Conservation (phyloP, 306 rosid species). For the Hippophae rhamnoides region DNA sequence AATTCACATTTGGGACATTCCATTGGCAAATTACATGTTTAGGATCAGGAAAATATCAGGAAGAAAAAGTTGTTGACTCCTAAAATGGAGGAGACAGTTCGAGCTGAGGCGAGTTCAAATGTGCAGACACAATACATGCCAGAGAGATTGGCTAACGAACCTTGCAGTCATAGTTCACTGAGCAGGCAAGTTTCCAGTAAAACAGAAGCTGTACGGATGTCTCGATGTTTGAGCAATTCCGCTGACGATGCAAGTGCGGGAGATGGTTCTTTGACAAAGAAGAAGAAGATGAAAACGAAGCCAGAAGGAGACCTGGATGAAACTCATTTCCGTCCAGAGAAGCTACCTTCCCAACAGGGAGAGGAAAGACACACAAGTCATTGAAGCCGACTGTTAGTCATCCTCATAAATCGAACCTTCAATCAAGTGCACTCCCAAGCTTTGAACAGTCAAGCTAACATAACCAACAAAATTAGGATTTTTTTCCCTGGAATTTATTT, state of each 20-base stretch:
- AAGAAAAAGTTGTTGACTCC: constrained; percentile 62
- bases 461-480: background rate
- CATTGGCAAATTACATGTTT: constrained; percentile 2
- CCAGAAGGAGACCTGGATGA: constrained; percentile 60
- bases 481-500: too few relatives aligned
- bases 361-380: constrained; percentile 65
- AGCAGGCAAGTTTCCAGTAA: constrained; percentile 39
- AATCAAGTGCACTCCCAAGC: constrained; percentile 46
- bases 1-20: background rate
- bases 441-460: constrained; percentile 84
- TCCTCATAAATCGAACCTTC: constrained; percentile 50
- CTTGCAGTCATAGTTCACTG: constrained; percentile 36
- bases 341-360: constrained; percentile 42
- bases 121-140: constrained; percentile 42
- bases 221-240: constrained; percentile 47
- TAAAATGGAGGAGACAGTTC: constrained; percentile 49
- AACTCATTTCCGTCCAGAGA: constrained; percentile 45
- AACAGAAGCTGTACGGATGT: constrained; percentile 31
- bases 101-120: constrained; percentile 36
- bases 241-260: constrained; percentile 46
- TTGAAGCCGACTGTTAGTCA: constrained; percentile 47
- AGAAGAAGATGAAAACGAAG: constrained; percentile 74
- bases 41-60: constrained; percentile 75
- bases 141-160: constrained; percentile 50
- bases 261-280: constrained; percentile 53